Conservation (phyloP, 2,329 filamentous ascomycete species). For the Aspergillus eucalypticola region DNA sequence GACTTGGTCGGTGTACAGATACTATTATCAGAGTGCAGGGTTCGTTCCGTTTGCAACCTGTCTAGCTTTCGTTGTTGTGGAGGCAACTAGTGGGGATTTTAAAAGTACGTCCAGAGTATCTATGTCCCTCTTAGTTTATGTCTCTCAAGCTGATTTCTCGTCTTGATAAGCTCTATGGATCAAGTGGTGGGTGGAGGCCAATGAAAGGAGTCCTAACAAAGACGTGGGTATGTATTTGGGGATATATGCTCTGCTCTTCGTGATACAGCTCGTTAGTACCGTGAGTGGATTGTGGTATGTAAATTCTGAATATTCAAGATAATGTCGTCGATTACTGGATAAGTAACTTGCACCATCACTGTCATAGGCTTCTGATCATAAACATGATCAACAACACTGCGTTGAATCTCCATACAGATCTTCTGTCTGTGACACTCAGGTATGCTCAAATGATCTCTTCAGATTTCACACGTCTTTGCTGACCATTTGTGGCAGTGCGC, state of each 20-base stretch:
- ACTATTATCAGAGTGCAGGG: background rate
- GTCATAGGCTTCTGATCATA: background rate
- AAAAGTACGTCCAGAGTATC: background rate
- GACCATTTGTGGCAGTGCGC: background rate
- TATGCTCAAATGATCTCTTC: background rate
- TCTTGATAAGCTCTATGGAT: background rate
- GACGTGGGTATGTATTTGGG: background rate
- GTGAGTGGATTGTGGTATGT: background rate
- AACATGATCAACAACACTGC: background rate
- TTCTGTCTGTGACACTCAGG: background rate
- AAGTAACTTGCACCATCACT: background rate
- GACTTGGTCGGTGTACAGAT: background rate
- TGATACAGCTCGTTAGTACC: background rate
- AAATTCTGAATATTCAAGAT: rapidly evolving
- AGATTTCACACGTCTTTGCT: background rate
- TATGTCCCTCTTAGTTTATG: no score
- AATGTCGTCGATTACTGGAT: rapidly evolving
- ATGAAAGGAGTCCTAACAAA: background rate
- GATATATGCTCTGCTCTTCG: background rate
- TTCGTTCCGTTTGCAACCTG: background rate
- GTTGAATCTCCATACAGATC: background rate
- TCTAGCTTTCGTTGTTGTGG: background rate
- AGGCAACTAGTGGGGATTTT: background rate
- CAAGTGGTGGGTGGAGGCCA: background rate
- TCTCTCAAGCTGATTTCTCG: background rate